Evolutionary conservation across 352 stramenopile species (phyloP).

Genomic region (Phytopythium oedochilum): DNA sequence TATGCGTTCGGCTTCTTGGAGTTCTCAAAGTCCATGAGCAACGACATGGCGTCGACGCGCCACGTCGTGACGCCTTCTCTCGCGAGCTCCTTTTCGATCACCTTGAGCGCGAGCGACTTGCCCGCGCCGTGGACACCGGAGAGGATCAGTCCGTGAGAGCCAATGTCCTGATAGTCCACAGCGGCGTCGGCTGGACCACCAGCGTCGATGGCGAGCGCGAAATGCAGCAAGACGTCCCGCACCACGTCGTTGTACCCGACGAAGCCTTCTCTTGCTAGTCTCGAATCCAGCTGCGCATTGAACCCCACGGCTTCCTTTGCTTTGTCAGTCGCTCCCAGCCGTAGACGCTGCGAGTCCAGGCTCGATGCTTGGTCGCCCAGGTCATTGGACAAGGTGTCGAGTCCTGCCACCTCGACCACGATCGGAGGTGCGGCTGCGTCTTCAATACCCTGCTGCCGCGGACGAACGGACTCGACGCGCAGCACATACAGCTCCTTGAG

Average conservation of each 20-base stretch:
- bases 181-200: not conserved
- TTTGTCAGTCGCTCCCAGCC: no score
- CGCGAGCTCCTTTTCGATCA: slow-evolving; percentile 19
- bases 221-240: slow-evolving; percentile 47
- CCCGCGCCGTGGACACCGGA: slow-evolving; percentile 62
- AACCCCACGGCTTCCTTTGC: not conserved
- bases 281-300: slow-evolving; percentile 15
- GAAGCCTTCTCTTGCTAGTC: slow-evolving; percentile 33
- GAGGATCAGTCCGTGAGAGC: slow-evolving; percentile 51
- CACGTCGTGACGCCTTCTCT: slow-evolving; percentile 10
- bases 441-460: not conserved
- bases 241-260: slow-evolving; percentile 49
- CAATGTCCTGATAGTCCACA: slow-evolving; percentile 12
- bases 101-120: slow-evolving; percentile 48
- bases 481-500: slow-evolving; percentile 54
- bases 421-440: not conserved
- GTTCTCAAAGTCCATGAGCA: slow-evolving; percentile 53
- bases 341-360: no score
- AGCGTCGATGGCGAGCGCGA: slow-evolving; percentile 37
- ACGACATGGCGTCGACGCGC: slow-evolving; percentile 37
- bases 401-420: slow-evolving; percentile 9
- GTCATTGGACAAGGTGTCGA: not conserved
- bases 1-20: slow-evolving; percentile 39
- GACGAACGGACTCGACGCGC: slow-evolving; percentile 15
- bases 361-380: not conserved